Evolutionary conservation across 2,329 filamentous ascomycete genomes (phyloP), one percentile per base, ranked within the genome.

Genomic region (Trichoderma oligosporum): DNA sequence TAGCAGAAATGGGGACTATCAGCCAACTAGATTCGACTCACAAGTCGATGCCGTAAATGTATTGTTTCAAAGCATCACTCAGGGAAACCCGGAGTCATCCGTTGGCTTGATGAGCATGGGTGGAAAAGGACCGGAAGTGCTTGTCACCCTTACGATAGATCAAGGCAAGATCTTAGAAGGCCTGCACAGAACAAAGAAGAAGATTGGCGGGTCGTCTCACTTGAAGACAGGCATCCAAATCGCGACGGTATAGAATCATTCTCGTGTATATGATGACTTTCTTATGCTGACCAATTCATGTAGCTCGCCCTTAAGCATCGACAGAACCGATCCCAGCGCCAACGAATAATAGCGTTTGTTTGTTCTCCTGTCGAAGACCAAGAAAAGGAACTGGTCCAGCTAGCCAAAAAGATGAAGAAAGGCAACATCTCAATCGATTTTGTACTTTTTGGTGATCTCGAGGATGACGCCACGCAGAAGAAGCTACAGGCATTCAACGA

Each of bases 341-440:
- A 96, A 80, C 89, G 94, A 64, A 96, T 99, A 80, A 88, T 99
- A 74, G 91, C 95, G 60, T 97, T 99, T 74, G 88, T 92, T 62
- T 99, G 94, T 82, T 96, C 91, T 39, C 89, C 92, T 25, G 87
- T 97, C 68, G 82, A 86, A 61, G 94, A 99, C 70, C 87, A 90
- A 62, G 89, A 97, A 73, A 94, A 94, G 77, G 85, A 88, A 54
- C 84, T 99, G 49, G 83, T 92, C 61, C 89, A 90, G 70, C 82
- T 99, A 27, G 92, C 94, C 42, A 96, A 94, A 79, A 95, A 94
- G 78, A 95, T 97, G 91, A 97, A 97, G 85, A 99, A 99, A 82
- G 88, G 87, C 74, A 93, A 89, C 69, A 89, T 96, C 60, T 89
- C 87, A 61, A 89, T 99, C 69, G 94, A 99, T 73, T 93, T 99